Base-by-base conservation (phyloP, 345 rosid genomes). In the Salix caprea region DNA sequence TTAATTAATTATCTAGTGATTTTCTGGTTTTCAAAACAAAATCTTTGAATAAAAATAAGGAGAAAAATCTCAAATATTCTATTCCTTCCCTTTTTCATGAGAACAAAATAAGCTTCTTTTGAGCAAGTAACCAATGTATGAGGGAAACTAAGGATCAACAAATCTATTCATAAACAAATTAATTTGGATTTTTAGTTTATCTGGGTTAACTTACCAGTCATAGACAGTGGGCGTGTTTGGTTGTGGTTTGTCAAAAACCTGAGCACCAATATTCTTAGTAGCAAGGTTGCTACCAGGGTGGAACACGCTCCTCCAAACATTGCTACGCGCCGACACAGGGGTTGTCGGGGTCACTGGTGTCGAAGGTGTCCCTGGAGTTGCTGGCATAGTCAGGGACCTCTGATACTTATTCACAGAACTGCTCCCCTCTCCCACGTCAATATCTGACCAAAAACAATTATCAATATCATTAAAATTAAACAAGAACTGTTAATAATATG, bases 241-340 rank as follows among this genome's bases (percentile, higher is more conserved):
- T 64, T 90, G 1, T 0, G 98, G 97, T 83, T 87, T 90, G 83
- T 95, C 99, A 40, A 91, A 92, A 54, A 89, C 71, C 65, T 87
- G 81, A 11, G 88, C 84, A 0, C 99, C 97, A 32, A 88, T 83
- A 26, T 79, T 78, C 85, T 14, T 90, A 40, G 97, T 94, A n/a
- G 95, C 94, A 7, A 88, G 88, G 89, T 94, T 92, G 86, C 98
- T 92, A 1, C 98, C 98, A 0, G 98, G 98, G 80, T 94, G 77
- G 84, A 95, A 95, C 71, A 95, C 98, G 77, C 97, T 95, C 88
- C 99, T 88, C 98, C 99, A 93, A 68, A 95, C 99, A 90, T 93
- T 95, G 34, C 85, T 91, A 48, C 89, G 88, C 1, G 85, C 90
- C 11, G 92, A 83, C 16, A 50, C 10, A 32, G 97, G 96, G 6